Evolutionary conservation across 2,329 filamentous ascomycete species (phyloP).

Genomic region (Pseudovirgaria hyperparasitica): DNA sequence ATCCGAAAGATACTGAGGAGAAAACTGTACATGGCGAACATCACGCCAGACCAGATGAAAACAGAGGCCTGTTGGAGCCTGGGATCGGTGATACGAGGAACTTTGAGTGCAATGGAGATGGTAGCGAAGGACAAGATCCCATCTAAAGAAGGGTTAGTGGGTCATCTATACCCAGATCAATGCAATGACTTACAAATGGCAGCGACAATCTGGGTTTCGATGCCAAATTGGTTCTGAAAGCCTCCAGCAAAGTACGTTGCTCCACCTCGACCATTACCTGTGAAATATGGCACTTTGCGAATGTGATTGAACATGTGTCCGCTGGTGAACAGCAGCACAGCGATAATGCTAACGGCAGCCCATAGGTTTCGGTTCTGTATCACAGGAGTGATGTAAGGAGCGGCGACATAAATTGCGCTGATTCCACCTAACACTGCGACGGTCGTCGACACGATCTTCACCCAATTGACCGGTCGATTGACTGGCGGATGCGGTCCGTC

Average conservation of each 20-base stretch:
- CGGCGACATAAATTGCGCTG: slow-evolving; percentile 57
- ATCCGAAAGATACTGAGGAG: slow-evolving; percentile 83
- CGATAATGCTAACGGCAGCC: slow-evolving; percentile 79
- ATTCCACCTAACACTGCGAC: slow-evolving; percentile 57
- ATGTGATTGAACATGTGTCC: slow-evolving; percentile 99
- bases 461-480: slow-evolving; percentile 75
- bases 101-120: slow-evolving; percentile 84
- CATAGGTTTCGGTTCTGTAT: slow-evolving; percentile 86
- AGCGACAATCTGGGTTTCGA: slow-evolving; percentile 92
- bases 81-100: slow-evolving; percentile 71
- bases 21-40: slow-evolving; percentile 85
- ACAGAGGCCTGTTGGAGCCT: slow-evolving; percentile 71
- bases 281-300: slow-evolving; percentile 84
- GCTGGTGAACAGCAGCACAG: slow-evolving; percentile 83
- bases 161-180: slow-evolving; percentile 1
- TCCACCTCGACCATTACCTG: slow-evolving; percentile 70
- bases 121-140: slow-evolving; percentile 77
- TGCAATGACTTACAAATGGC: slow-evolving; percentile 63
- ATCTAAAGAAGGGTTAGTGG: slow-evolving; percentile 33
- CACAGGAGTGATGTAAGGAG: slow-evolving; percentile 68
- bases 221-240: slow-evolving; percentile 85
- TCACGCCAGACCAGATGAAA: slow-evolving; percentile 61
- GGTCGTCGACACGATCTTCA: slow-evolving; percentile 55
- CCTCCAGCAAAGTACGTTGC: slow-evolving; percentile 82
- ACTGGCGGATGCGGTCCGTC: slow-evolving; percentile 61